Evolutionary conservation across 805 yeast genomes (phyloP).

Genomic region (Scheffersomyces lignosus): DNA sequence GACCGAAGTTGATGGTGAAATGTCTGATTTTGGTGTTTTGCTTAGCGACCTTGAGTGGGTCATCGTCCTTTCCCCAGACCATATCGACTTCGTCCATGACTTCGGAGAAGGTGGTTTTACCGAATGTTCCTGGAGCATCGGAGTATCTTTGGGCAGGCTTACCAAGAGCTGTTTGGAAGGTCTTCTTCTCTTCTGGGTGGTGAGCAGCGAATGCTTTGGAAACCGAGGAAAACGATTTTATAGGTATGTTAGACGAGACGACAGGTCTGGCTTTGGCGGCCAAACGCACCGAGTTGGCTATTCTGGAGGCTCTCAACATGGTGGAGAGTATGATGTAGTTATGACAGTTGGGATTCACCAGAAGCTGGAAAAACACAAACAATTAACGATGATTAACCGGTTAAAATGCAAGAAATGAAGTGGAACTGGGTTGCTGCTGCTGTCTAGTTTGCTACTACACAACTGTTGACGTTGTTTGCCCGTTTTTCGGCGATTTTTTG

Average conservation of each 20-base stretch:
- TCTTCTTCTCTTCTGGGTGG: conserved; percentile 27
- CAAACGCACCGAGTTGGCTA: conserved; percentile 12
- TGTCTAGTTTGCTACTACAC: no score
- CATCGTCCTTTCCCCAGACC: conserved; percentile 45
- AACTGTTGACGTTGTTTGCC: no score
- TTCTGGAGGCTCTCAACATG: conserved; percentile 27
- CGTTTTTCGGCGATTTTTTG: no score
- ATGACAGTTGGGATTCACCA: neutral
- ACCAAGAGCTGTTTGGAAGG: conserved; percentile 40
- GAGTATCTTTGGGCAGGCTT: conserved; percentile 35
- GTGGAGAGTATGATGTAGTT: conserved; percentile 5
- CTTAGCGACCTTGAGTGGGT: conserved; percentile 41
- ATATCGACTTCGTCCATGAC: conserved; percentile 46
- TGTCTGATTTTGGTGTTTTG: conserved; percentile 68
- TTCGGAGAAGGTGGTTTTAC: conserved; percentile 46
- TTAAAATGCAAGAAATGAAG: no score
- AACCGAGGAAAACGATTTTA: conserved; percentile 17
- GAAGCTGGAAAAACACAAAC: conserved; percentile 1
- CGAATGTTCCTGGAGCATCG: conserved; percentile 30
- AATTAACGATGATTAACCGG: no score
- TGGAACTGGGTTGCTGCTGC: no score
- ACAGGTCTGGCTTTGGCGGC: conserved; percentile 3
- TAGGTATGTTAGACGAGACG: conserved; percentile 5
- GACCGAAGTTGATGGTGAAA: conserved; percentile 88
- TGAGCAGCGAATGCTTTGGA: conserved; percentile 21